phyloP scores from a whole-genome alignment of 805 yeast genomes.

The Saccharomycopsis fermentans region DNA sequence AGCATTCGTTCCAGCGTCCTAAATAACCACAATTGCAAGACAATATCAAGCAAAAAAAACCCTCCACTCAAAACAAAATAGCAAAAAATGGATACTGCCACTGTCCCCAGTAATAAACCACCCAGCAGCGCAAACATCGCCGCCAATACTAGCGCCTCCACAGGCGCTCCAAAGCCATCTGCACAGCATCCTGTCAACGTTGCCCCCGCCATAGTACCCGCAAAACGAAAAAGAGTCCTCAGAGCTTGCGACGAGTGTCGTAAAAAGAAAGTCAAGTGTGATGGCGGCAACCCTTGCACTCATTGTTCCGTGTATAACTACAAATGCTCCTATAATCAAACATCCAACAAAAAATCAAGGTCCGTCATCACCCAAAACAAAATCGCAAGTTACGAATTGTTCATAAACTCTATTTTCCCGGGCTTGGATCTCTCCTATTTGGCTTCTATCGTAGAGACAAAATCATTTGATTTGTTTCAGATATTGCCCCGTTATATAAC shows the following conservation, averaged over 20 bases:
- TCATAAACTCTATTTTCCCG: conserved; percentile 30
- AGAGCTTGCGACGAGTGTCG: conserved; percentile 73
- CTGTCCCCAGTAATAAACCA: no score
- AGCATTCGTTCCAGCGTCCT: no score
- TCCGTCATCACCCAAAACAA: conserved; percentile 15
- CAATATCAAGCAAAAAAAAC: no score
- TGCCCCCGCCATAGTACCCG: neutral
- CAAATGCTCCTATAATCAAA: conserved; percentile 78
- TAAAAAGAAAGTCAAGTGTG: conserved; percentile 68
- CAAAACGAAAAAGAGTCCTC: conserved; percentile 53
- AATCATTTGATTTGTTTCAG: neutral
- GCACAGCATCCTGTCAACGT: neutral
- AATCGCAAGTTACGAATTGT: conserved; percentile 25
- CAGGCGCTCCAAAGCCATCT: neutral
- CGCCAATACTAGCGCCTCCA: no score
- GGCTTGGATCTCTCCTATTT: conserved; percentile 27
- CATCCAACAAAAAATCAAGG: conserved; percentile 43
- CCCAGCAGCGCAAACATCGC: no score
- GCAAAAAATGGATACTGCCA: no score
- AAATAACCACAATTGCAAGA: no score
- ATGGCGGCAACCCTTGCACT: conserved; percentile 68
- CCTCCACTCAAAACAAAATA: no score
- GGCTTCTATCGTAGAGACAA: neutral
- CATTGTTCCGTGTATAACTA: conserved; percentile 83
- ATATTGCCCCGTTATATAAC: neutral